Conservation (phyloP, 306 rosid genomes). For the Pyrus communis region DNA sequence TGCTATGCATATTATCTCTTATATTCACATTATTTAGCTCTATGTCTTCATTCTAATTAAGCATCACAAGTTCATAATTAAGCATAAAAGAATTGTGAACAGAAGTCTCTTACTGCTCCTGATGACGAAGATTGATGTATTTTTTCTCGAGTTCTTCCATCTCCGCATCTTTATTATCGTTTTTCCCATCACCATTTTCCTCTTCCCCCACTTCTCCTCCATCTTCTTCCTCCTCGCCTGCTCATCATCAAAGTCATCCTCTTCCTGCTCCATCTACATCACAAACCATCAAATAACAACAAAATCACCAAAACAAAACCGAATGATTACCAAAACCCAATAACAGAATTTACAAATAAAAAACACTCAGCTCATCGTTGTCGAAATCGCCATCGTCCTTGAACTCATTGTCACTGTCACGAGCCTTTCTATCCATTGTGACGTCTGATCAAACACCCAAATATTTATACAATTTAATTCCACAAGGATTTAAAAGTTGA, state of each 20-base stretch:
- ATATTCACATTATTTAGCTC: not conserved
- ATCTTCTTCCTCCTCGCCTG: slow-evolving; percentile 30
- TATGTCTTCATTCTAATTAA: no score
- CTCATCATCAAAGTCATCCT: slow-evolving; percentile 11
- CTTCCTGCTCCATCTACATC: slow-evolving; percentile 21
- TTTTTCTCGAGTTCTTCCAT: slow-evolving; percentile 75
- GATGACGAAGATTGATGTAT: slow-evolving; percentile 49
- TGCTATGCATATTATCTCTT: not conserved
- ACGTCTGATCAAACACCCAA: not conserved
- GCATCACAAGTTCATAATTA: no score
- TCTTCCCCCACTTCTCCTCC: slow-evolving; percentile 23
- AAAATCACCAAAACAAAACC: not conserved
- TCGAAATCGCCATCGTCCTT: no score
- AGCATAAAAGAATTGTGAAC: no score
- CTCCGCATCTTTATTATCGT: slow-evolving; percentile 35
- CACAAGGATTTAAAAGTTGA: no score
- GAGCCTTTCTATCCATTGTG: slow-evolving; percentile 5
- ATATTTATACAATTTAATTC: no score
- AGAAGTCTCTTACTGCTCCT: no score
- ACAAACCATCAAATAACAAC: slow-evolving; percentile 11
- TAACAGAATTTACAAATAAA: not conserved
- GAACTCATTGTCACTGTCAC: no score
- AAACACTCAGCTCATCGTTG: not conserved
- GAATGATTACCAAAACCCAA: not conserved
- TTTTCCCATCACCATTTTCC: slow-evolving; percentile 18